Evolutionary conservation across 2,329 filamentous ascomycete species (phyloP).

Genomic region (Alternaria angustiovoidea): DNA sequence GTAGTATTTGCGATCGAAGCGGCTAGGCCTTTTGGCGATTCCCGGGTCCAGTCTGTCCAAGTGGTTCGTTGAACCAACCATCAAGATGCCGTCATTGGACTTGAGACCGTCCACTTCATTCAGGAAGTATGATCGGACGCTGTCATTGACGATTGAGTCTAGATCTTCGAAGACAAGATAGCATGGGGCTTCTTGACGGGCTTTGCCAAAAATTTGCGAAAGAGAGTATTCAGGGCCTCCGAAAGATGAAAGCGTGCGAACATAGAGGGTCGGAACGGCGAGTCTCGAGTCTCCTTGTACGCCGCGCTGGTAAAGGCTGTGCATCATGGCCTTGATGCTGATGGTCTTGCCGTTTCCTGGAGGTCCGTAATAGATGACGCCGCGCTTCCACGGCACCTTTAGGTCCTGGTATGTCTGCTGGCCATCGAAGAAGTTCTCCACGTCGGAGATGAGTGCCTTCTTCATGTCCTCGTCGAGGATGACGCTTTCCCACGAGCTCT

Average conservation of each 20-base stretch:
- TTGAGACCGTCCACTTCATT: conserved; percentile 77
- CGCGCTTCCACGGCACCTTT: conserved; percentile 75
- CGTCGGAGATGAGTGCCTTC: conserved; percentile 68
- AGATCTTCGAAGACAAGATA: conserved; percentile 77
- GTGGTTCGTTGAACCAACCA: conserved; percentile 71
- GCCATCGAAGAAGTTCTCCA: conserved; percentile 69
- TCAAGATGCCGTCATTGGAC: conserved; percentile 74
- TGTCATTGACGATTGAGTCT: conserved; percentile 69
- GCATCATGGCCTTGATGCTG: conserved; percentile 74
- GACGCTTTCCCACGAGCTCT: conserved; percentile 68
- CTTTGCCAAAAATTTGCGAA: conserved; percentile 56
- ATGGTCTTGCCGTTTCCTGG: conserved; percentile 74
- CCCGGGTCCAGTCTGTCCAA: conserved; percentile 73
- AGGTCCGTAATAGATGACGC: conserved; percentile 72
- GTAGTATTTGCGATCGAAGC: conserved; percentile 59
- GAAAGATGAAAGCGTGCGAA: conserved; percentile 58
- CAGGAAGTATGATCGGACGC: conserved; percentile 72
- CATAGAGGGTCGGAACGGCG: conserved; percentile 63
- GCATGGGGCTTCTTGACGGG: conserved; percentile 70
- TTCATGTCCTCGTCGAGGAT: conserved; percentile 73
- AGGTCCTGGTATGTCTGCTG: conserved; percentile 66
- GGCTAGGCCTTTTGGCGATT: conserved; percentile 58
- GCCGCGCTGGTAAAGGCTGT: conserved; percentile 64
- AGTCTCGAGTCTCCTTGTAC: conserved; percentile 40
- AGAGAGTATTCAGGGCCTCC: conserved; percentile 64